Evolutionary conservation across 2,329 filamentous ascomycete species (phyloP).

Genomic region (Pochonia chlamydosporia): DNA sequence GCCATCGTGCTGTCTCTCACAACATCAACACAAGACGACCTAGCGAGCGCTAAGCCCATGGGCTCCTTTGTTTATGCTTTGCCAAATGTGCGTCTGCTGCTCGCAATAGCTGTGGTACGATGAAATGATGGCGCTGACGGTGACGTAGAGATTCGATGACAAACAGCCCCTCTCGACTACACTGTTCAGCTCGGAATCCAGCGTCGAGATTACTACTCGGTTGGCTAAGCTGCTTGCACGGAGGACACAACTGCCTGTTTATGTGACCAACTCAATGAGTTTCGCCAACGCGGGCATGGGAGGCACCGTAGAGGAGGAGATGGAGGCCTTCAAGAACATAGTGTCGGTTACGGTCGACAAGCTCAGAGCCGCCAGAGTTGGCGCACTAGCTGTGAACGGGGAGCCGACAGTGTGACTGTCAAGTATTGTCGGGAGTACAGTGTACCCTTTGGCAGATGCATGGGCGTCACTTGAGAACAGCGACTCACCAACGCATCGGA

Average conservation of each 20-base stretch:
- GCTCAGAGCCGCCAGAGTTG: conserved; percentile 17
- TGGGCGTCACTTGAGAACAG: no score
- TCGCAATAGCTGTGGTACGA: not conserved
- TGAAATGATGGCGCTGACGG: conserved; percentile 4
- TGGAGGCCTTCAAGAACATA: conserved; percentile 76
- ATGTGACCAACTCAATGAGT: conserved; percentile 83
- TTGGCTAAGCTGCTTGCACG: conserved; percentile 79
- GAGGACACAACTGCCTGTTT: conserved; percentile 68
- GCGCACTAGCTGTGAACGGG: conserved; percentile 3
- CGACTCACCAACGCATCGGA: no score
- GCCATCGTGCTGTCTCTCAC: conserved; percentile 56
- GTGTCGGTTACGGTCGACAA: conserved; percentile 55
- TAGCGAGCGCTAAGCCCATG: conserved; percentile 49
- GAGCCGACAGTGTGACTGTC: not conserved
- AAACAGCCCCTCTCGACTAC: conserved; percentile 68
- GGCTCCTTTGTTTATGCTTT: conserved; percentile 93
- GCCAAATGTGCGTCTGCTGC: conserved; percentile 61
- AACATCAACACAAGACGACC: conserved; percentile 48
- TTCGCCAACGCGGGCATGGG: conserved; percentile 69
- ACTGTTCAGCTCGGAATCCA: conserved; percentile 69
- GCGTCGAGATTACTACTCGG: conserved; percentile 80
- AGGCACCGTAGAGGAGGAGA: conserved; percentile 85
- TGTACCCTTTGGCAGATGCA: no score
- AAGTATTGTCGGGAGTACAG: no score
- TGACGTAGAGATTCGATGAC: conserved; percentile 42